Conservation (phyloP, 2,329 filamentous ascomycete species). For the Niveomyces coronatus region DNA sequence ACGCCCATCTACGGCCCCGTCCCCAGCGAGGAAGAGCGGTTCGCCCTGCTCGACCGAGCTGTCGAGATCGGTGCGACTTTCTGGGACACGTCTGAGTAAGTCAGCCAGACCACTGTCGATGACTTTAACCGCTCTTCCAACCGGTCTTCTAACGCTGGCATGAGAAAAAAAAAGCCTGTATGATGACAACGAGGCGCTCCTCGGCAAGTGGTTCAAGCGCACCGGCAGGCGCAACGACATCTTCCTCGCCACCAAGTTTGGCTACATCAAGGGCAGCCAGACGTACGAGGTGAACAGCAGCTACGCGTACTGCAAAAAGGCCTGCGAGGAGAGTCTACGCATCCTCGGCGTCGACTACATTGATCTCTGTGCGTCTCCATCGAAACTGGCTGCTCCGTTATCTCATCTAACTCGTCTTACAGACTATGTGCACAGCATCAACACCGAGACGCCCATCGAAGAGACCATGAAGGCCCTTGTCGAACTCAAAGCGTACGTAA, state of each 20-base stretch:
- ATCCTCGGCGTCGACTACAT: conserved; percentile 37
- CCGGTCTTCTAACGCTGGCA: too few relatives aligned
- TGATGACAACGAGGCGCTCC: conserved; percentile 31
- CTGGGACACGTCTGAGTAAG: conserved; percentile 4
- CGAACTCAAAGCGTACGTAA: conserved; percentile 23
- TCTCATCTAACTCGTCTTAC: background rate
- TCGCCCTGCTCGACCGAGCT: background rate
- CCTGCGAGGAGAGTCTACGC: conserved; percentile 24
- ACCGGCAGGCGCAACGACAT: conserved; percentile 32
- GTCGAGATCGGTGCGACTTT: conserved; percentile 1
- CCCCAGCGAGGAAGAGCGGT: background rate
- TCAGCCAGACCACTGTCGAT: background rate
- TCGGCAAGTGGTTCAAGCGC: conserved; percentile 34
- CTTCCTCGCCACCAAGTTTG: conserved; percentile 29
- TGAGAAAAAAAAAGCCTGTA: conserved; percentile 18
- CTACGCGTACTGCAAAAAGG: conserved; percentile 15
- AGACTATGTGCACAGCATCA: conserved; percentile 10
- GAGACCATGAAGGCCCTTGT: conserved; percentile 36
- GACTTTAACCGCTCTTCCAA: background rate
- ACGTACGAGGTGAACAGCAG: conserved; percentile 13
- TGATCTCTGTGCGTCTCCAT: conserved; percentile 40
- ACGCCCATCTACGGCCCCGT: background rate
- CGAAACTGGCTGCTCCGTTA: conserved; percentile 25
- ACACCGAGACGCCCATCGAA: conserved; percentile 25
- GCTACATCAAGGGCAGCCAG: conserved; percentile 10